These are phyloP conservation scores for Arthrobotrys iridis DNA, from an alignment of 2,329 filamentous ascomycete genomes.

Conservation along the genomic window DNA sequence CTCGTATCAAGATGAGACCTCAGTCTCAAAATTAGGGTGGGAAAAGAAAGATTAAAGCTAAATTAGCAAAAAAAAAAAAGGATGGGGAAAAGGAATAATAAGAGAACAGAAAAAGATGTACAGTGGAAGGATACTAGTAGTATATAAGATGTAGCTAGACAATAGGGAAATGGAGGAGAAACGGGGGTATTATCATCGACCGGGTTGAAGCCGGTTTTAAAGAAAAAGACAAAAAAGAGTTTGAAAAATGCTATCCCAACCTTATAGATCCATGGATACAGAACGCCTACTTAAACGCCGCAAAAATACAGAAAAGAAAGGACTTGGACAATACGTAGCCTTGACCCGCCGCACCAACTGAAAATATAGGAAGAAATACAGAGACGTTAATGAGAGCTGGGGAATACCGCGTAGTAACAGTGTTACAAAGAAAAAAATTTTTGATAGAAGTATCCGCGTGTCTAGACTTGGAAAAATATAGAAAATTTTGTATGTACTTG, in stretches of 20 bases:
- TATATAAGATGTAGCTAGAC: not conserved
- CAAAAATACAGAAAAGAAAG: not conserved
- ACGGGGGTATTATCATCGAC: conserved; percentile 16
- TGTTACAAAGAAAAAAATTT: conserved; percentile 4
- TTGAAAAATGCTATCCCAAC: not conserved
- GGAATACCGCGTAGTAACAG: not conserved
- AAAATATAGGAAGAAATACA: not conserved
- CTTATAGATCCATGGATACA: not conserved
- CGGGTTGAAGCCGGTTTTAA: not conserved
- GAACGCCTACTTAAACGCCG: conserved; percentile 5
- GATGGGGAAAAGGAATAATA: not conserved
- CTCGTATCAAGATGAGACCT: not conserved
- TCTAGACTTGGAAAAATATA: not conserved
- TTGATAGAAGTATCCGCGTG: not conserved
- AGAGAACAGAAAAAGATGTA: conserved; percentile 9
- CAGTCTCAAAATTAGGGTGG: not conserved
- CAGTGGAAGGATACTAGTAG: not conserved
- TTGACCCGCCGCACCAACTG: not conserved
- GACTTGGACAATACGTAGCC: not conserved
- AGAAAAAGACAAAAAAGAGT: not conserved
- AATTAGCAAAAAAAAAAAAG: not conserved
- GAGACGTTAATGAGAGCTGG: not conserved
- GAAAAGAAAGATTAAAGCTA: not conserved
- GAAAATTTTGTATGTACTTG: not conserved
- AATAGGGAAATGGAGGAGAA: not conserved